Conservation (phyloP, 108 stramenopile species). For the Nitzschia putrida region DNA sequence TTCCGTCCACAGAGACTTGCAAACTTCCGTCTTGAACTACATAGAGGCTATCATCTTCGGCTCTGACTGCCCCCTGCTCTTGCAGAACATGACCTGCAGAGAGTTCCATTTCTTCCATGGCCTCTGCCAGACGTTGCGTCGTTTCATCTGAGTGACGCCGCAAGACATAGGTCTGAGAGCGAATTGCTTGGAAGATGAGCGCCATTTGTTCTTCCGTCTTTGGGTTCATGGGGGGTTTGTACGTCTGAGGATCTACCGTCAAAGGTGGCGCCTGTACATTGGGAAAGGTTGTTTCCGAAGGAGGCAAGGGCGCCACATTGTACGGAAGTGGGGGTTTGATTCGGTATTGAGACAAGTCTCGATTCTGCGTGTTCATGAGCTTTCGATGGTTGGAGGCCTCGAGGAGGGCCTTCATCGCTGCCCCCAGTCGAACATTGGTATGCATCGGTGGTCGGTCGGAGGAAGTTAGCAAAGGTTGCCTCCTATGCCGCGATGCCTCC, state of each 20-base stretch:
- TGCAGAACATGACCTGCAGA: slow-evolving; percentile 6
- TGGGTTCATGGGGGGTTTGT: slow-evolving; percentile 1
- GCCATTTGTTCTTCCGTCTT: slow-evolving; percentile 6
- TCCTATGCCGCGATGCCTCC: slow-evolving; percentile 8
- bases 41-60: slow-evolving; percentile 65
- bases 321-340: slow-evolving; percentile 9
- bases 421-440: background rate
- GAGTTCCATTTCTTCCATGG: slow-evolving; percentile 14
- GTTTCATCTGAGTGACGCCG: background rate
- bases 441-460: background rate
- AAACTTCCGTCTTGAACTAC: slow-evolving; percentile 59
- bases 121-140: slow-evolving; percentile 1
- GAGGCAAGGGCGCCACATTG: background rate
- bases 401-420: slow-evolving; percentile 3
- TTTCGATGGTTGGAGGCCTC: slow-evolving; percentile 17
- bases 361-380: background rate
- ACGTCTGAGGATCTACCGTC: background rate
- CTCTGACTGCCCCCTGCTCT: slow-evolving; percentile 39
- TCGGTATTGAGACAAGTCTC: slow-evolving; percentile 1
- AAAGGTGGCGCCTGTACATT: slow-evolving; percentile 14
- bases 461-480: background rate
- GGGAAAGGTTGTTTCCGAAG: slow-evolving; percentile 20
- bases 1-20: slow-evolving; percentile 54
- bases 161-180: slow-evolving; percentile 5
- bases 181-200: slow-evolving; percentile 2